Percentiles rank a stretch among this genome's conserved stretches.
These are phyloP conservation scores for Byssothecium circinans DNA, from an alignment of 2,329 filamentous ascomycete genomes.

Conservation along the genomic window DNA sequence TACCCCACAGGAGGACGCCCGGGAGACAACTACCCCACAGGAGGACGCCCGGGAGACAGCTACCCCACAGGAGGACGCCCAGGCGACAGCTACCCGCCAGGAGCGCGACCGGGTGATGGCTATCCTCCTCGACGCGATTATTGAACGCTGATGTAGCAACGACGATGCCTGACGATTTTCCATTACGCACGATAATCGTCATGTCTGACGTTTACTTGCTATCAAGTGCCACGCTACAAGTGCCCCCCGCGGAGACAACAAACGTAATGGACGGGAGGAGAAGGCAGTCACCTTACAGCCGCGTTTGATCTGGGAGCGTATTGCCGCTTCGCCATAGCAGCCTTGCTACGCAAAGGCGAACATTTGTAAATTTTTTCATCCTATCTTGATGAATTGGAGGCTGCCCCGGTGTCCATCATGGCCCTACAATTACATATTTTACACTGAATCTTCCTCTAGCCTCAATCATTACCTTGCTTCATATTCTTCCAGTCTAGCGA, in stretches of 20 bases:
- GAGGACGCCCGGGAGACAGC: conserved; percentile 27
- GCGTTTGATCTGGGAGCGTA: conserved; percentile 2
- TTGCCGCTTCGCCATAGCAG: not conserved
- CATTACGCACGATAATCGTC: conserved; percentile 11
- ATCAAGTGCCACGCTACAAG: conserved; percentile 1
- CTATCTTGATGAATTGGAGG: conserved; percentile 15
- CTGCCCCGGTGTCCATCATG: conserved; percentile 26
- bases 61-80: conserved; percentile 23
- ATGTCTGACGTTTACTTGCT: conserved; percentile 9
- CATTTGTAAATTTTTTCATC: conserved; percentile 38
- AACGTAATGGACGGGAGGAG: conserved; percentile 21
- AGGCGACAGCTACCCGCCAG: conserved; percentile 14
- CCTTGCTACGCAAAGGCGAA: conserved; percentile 14
- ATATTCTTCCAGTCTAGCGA: not conserved
- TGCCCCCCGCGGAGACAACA: conserved; percentile 14
- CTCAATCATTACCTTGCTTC: not conserved
- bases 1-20: conserved; percentile 23
- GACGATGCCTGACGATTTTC: conserved; percentile 7
- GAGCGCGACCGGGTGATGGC: conserved; percentile 25
- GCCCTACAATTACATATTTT: conserved; percentile 29
- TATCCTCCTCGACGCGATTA: conserved; percentile 25
- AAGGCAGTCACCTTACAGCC: conserved; percentile 12
- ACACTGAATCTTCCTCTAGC: not conserved
- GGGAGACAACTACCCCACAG: conserved; percentile 15
- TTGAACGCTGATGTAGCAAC: conserved; percentile 15